Evolutionary conservation across 2,329 filamentous ascomycete species (phyloP).

Genomic region (Pseudopyricularia javanii): DNA sequence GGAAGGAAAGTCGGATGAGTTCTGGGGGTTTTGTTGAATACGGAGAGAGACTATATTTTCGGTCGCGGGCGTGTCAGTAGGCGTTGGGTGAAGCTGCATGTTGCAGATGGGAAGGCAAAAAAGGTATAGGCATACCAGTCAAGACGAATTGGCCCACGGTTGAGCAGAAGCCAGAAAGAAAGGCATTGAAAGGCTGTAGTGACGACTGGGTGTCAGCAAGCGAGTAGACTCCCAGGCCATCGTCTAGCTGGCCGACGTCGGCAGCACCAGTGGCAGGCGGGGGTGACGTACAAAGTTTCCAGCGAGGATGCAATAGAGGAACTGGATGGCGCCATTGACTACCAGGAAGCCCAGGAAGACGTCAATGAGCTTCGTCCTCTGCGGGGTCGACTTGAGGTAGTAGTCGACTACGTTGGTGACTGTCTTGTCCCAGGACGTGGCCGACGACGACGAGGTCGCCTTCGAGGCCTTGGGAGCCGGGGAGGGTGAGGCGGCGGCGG

Average conservation of each 20-base stretch:
- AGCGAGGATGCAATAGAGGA: constrained; percentile 79
- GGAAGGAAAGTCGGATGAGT: constrained; percentile 63
- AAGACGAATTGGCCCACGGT: constrained; percentile 97
- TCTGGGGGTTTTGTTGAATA: constrained; percentile 81
- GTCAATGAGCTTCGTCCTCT: constrained; percentile 86
- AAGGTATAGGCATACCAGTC: constrained; percentile 45
- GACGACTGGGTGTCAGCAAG: neutral
- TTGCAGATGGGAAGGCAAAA: neutral
- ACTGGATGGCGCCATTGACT: constrained; percentile 78
- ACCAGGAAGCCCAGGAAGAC: constrained; percentile 82
- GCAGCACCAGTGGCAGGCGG: no score
- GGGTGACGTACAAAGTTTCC: constrained; percentile 73
- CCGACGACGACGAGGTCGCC: neutral
- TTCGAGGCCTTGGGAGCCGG: neutral
- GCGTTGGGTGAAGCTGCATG: neutral
- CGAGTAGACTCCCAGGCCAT: no score
- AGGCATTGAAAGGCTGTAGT: constrained; percentile 88
- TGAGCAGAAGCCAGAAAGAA: constrained; percentile 86
- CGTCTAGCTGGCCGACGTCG: neutral
- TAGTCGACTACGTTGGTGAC: constrained; percentile 59
- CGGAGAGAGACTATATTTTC: constrained; percentile 52
- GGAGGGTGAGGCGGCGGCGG: neutral
- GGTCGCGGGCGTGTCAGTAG: neutral
- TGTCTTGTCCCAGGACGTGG: constrained; percentile 42
- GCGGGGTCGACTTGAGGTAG: constrained; percentile 71